Base-by-base conservation (phyloP, 176 grass and related monocot species). In the Tillandsia fasciculata region DNA sequence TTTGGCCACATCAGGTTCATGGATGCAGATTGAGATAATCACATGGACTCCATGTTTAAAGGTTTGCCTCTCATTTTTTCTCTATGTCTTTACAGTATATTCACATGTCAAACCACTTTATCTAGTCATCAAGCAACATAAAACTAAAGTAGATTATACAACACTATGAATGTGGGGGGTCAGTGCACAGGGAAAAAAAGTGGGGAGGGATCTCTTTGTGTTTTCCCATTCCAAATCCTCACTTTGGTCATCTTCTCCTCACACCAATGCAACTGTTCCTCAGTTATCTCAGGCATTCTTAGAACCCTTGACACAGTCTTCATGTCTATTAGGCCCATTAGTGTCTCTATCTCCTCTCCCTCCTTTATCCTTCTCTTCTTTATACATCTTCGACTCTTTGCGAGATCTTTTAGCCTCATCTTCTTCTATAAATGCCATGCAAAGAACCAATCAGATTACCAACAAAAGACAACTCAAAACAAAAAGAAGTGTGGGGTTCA, bases 251-350 rank as follows among this genome's bases (percentile, higher is more conserved):
- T 99, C 85, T 92, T 99, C 82, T 93, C 83, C 63, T 93, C 87
- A 50, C 94, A 99, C 94, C 94, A 99, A 49, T 90, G 84, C 77
- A 99, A 69, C 71, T 99, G 94, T 64, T 93, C 86, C 49, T 79
- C 83, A 6, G 74, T 93, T 58, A 79, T 59, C 53, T 86, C 87
- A 58, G 87, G 66, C 89, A 88, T 85, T 54, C 94, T 86, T 51
- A 99, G 69, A 80, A 88, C 84, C 72, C 94, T 79, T 15, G 89
- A 86, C 58, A 99, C 82, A 56, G 93, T 72, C 64, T 88, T 90
- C 64, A 99, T 69, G 72, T 99, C 89, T 74, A 93, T 99, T 9
- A 93, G 70, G 0, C 89, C 89, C 69, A 90, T 91, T 48, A 90
- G 75, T 69, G 90, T 79, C 29, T 86, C 79, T 78, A 84, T 83